Evolutionary conservation across 1,139 yeast species (phyloP).

Genomic region (Blastobotrys elegans): DNA sequence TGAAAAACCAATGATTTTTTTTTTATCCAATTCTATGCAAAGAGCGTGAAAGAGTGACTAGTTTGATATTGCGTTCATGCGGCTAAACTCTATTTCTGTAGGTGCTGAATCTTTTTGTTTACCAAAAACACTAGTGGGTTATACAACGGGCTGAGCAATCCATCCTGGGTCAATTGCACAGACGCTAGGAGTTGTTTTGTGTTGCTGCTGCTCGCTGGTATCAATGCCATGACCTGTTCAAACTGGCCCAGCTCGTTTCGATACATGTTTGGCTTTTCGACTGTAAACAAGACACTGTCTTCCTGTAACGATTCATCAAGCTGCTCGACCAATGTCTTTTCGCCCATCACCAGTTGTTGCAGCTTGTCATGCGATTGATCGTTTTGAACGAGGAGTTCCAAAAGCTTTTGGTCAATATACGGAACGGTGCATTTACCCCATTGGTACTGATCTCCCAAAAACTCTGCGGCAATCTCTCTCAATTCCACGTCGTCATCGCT

Average conservation of each 20-base stretch:
- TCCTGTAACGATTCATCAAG: slow-evolving; percentile 19
- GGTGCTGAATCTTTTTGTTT: not conserved
- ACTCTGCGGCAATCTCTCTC: slow-evolving; percentile 24
- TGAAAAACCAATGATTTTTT: not conserved
- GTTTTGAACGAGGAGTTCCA: slow-evolving; percentile 9
- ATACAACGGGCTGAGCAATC: too few relatives aligned
- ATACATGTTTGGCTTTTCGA: slow-evolving; percentile 51
- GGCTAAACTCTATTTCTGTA: too few relatives aligned
- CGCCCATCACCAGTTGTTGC: not conserved
- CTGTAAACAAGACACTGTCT: slow-evolving; percentile 40
- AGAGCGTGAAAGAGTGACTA: too few relatives aligned
- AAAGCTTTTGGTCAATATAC: slow-evolving; percentile 24
- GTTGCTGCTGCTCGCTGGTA: too few relatives aligned
- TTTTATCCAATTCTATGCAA: too few relatives aligned
- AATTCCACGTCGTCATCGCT: slow-evolving; percentile 55
- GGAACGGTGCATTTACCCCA: slow-evolving; percentile 27
- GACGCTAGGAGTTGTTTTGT: not conserved
- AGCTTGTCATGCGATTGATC: not conserved
- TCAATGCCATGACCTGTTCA: not conserved
- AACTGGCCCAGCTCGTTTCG: slow-evolving; percentile 32
- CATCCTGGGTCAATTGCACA: too few relatives aligned
- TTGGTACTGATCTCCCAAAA: slow-evolving; percentile 14
- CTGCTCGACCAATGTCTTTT: slow-evolving; percentile 14
- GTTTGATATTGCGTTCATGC: too few relatives aligned
- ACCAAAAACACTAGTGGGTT: not conserved